Evolutionary conservation across 2,329 filamentous ascomycete species (phyloP).

Genomic region (Reticulascus tulasneorum): DNA sequence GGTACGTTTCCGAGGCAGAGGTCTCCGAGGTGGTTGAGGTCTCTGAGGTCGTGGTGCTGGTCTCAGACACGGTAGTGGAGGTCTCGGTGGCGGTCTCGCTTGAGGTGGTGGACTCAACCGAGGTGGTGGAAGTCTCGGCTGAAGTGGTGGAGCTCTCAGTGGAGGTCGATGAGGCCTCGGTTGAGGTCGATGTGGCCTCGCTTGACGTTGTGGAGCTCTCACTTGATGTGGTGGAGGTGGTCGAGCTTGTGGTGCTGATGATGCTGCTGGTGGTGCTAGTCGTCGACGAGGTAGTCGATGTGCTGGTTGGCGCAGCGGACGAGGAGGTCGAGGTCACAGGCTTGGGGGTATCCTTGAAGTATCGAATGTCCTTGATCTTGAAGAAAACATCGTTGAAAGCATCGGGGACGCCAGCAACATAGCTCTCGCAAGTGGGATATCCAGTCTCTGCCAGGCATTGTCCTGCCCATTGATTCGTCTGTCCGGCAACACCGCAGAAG

Average conservation of each 20-base stretch:
- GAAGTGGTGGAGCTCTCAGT: neutral
- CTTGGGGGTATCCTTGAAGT: slow-evolving; percentile 20
- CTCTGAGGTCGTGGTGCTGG: no score
- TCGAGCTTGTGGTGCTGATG: neutral
- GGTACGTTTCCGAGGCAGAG: neutral
- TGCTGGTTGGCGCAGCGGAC: neutral
- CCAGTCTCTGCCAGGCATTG: slow-evolving; percentile 20
- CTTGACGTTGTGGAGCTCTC: neutral
- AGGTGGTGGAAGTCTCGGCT: slow-evolving; percentile 20
- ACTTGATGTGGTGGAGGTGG: neutral
- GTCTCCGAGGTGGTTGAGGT: no score
- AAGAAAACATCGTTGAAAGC: slow-evolving; percentile 34
- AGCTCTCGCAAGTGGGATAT: slow-evolving; percentile 27
- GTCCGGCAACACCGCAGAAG: slow-evolving; percentile 67
- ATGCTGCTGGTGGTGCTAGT: neutral
- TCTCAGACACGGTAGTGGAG: slow-evolving; percentile 33
- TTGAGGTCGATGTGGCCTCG: neutral
- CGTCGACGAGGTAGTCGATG: neutral
- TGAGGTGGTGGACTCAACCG: slow-evolving; percentile 25
- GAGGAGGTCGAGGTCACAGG: slow-evolving; percentile 17
- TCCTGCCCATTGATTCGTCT: slow-evolving; percentile 21
- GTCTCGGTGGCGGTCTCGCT: slow-evolving; percentile 10
- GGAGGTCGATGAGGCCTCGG: neutral
- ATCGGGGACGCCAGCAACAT: slow-evolving; percentile 30
- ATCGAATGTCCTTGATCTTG: slow-evolving; percentile 41